phyloP scores from a whole-genome alignment of 768 basidiomycete genomes.

The Arthromyces matolae region DNA sequence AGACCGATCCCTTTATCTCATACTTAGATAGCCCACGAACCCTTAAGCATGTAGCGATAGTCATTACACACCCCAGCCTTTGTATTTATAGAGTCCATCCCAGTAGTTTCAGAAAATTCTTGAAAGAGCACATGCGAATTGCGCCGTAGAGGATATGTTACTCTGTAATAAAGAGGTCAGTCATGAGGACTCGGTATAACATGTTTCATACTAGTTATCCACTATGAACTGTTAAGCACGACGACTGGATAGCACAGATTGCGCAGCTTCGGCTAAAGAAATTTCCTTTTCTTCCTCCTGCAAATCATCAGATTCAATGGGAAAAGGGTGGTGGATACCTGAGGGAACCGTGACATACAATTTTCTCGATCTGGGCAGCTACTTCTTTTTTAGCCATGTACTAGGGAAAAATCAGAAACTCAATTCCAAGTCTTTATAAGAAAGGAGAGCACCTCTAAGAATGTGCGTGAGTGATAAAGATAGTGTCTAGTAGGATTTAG shows the following conservation, averaged over 20 bases:
- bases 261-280: conserved; percentile 38
- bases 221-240: conserved; percentile 1
- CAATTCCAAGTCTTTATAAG: neutral
- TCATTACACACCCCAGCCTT: too few relatives aligned
- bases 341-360: conserved; percentile 19
- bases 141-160: too few relatives aligned
- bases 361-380: conserved; percentile 23
- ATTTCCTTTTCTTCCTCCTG: conserved; percentile 39
- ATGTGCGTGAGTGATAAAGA: neutral
- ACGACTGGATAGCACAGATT: conserved; percentile 23
- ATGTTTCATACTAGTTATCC: neutral
- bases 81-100: too few relatives aligned
- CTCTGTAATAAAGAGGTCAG: too few relatives aligned
- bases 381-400: conserved; percentile 31
- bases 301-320: neutral
- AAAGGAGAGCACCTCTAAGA: neutral
- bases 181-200: too few relatives aligned
- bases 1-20: too few relatives aligned
- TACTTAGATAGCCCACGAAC: too few relatives aligned
- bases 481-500: neutral
- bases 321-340: neutral
- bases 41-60: too few relatives aligned
- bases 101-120: too few relatives aligned
- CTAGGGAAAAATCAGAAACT: conserved; percentile 14
- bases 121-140: too few relatives aligned